Base-by-base conservation (phyloP, 106 monocot genomes). In the Vanilla planifolia region DNA sequence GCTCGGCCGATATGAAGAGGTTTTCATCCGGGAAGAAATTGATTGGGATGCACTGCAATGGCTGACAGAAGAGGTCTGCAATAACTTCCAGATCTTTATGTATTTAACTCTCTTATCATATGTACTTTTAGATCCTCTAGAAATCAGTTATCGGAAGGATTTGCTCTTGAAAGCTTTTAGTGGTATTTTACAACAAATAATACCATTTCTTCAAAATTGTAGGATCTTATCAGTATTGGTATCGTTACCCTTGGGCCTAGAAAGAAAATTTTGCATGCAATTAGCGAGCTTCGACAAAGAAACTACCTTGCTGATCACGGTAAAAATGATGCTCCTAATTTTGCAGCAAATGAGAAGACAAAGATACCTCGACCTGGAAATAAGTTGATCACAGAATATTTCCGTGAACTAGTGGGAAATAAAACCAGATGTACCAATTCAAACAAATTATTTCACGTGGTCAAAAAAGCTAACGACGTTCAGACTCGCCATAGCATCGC, bases 361-460 rank as follows among this genome's bases (percentile, higher is more conserved):
- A 84, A 66, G 51, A 13, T 40, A 29, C 35, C 30, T 24, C 6
- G 51, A n/a, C 39, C 55, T 51, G 78, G 71, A 22, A 98, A 98
- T 71, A 98, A 88, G 64, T 67, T 98, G 73, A 98, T 98, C 16
- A 98, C 96, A 11, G 81, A 98, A 62, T 98, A 70, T 50, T 98
- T 98, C 65, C 68, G 43, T 50, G 79, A 74, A 59, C 55, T 77
- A 29, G 34, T 43, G 41, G 29, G 33, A 56, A n/a, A 44, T 52
- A 71, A 51, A 57, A 59, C 43, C 4, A 80, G 59, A 13, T 64
- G 44, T 36, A 15, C 36, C 55, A 71, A 29, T 25, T 26, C 17
- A 10, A 33, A 9, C 47, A 70, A 51, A 52, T 29, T 58, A 24
- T 26, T 50, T 61, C 23, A 21, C 60, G 33, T 6, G 41, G 13